Percentiles rank a stretch among this genome's conserved stretches.
Conservation (phyloP, 768 basidiomycete genomes). For the Leccinellum luteum region DNA sequence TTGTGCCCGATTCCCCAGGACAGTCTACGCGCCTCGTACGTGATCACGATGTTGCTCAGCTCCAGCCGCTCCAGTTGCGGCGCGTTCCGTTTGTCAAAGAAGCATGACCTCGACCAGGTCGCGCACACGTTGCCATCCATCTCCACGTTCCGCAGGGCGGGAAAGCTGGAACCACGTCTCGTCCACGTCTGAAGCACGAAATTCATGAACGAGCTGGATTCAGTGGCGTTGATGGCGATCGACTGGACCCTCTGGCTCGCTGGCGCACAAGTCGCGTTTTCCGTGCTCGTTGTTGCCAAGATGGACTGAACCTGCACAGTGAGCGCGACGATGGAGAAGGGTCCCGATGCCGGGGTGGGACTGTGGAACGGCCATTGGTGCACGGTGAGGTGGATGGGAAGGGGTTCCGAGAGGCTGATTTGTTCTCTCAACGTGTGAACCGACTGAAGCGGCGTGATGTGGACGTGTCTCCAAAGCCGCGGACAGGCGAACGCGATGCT, state of each 20-base stretch:
- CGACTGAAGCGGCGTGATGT: constrained; percentile 16
- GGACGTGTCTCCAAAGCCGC: constrained; percentile 18
- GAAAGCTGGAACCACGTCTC: constrained; percentile 11
- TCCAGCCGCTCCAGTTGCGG: constrained; percentile 14
- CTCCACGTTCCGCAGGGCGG: constrained; percentile 3
- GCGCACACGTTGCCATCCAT: constrained; percentile 17
- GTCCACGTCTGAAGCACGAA: constrained; percentile 22
- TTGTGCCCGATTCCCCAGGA: constrained; percentile 13
- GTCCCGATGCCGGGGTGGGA: constrained; percentile 1
- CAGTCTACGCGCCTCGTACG: constrained; percentile 3
- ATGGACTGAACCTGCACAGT: constrained; percentile 16
- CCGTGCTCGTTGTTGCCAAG: constrained; percentile 2
- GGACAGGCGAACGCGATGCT: constrained; percentile 16
- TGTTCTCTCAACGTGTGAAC: constrained; percentile 13
- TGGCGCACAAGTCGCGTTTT: not conserved
- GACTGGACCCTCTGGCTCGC: constrained; percentile 15
- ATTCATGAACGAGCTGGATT: constrained; percentile 15
- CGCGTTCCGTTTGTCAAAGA: constrained; percentile 19
- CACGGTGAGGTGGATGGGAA: constrained; percentile 14
- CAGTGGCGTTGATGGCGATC: constrained; percentile 14
- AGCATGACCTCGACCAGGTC: constrained; percentile 17
- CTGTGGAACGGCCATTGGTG: constrained; percentile 21
- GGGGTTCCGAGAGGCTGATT: constrained; percentile 8
- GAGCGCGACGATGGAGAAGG: constrained; percentile 14
- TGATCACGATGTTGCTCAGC: constrained; percentile 18